Percentiles rank a stretch among this genome's conserved stretches.
Conservation (phyloP, 2,329 filamentous ascomycete genomes). For the Aspergillus sp. region DNA sequence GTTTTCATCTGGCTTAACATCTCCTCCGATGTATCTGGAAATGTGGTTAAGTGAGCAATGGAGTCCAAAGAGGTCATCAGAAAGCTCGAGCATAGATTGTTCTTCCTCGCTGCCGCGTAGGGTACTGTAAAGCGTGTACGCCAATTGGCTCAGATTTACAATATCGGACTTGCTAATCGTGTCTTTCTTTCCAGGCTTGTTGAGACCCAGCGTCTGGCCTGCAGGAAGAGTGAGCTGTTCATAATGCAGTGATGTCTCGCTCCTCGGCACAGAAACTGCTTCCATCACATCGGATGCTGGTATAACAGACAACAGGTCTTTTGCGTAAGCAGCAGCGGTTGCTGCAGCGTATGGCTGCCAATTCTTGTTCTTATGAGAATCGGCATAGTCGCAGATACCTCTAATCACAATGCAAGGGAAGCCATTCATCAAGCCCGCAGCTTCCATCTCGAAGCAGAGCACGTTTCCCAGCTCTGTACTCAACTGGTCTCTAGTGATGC, state of each 20-base stretch:
- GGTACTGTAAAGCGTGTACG: not conserved
- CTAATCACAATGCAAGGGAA: constrained; percentile 3
- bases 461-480: constrained; percentile 12
- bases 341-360: not conserved
- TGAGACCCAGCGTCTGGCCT: not conserved
- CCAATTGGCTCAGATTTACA: not conserved
- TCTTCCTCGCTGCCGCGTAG: not conserved
- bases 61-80: not conserved
- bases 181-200: not conserved
- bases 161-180: not conserved
- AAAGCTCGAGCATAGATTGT: not conserved
- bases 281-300: not conserved
- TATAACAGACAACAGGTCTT: not conserved
- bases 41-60: not conserved
- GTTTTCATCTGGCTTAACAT: too few species aligned
- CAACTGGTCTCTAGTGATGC: constrained; percentile 19
- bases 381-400: constrained; percentile 18
- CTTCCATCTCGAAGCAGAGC: constrained; percentile 3
- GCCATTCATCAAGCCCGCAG: not conserved
- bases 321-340: not conserved
- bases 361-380: constrained; percentile 2
- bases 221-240: not conserved
- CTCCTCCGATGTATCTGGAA: not conserved
- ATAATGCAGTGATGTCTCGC: not conserved
- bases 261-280: not conserved